Conservation (phyloP, 768 basidiomycete genomes). For the Crassisporium funariophilum region DNA sequence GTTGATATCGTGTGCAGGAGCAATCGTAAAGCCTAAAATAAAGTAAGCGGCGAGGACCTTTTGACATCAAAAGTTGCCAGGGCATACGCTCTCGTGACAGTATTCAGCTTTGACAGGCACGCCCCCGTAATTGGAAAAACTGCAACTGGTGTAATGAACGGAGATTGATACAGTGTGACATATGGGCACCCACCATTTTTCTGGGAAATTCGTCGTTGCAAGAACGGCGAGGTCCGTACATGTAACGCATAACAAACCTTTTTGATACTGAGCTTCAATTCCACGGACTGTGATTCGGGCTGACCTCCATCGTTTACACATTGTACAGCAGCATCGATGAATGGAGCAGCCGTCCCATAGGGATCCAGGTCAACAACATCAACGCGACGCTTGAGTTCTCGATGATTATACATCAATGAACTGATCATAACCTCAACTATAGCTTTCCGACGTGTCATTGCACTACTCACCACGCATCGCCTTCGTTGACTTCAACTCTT, state of each 20-base stretch:
- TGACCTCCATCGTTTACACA: constrained; percentile 84
- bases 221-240: constrained; percentile 96
- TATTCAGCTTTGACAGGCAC: constrained; percentile 90
- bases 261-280: constrained; percentile 2
- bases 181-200: no score
- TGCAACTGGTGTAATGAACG: no score
- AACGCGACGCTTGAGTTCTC: constrained; percentile 70
- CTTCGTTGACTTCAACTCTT: constrained; percentile 84
- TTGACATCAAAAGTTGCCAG: neutral
- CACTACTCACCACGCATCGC: constrained; percentile 83
- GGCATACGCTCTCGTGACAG: constrained; percentile 85
- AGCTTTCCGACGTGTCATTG: neutral
- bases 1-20: constrained; percentile 86
- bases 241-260: constrained; percentile 91
- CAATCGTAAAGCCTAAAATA: constrained; percentile 79
- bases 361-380: constrained; percentile 98
- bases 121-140: constrained; percentile 96
- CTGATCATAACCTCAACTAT: constrained; percentile 39
- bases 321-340: constrained; percentile 94
- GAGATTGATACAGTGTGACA: no score
- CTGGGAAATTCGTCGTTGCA: constrained; percentile 91
- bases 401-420: constrained; percentile 88
- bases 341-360: constrained; percentile 96
- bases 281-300: constrained; percentile 15
- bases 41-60: constrained; percentile 1